phyloP scores from a whole-genome alignment of 139 green algal genomes.

The Astrephomene gubernaculifera region DNA sequence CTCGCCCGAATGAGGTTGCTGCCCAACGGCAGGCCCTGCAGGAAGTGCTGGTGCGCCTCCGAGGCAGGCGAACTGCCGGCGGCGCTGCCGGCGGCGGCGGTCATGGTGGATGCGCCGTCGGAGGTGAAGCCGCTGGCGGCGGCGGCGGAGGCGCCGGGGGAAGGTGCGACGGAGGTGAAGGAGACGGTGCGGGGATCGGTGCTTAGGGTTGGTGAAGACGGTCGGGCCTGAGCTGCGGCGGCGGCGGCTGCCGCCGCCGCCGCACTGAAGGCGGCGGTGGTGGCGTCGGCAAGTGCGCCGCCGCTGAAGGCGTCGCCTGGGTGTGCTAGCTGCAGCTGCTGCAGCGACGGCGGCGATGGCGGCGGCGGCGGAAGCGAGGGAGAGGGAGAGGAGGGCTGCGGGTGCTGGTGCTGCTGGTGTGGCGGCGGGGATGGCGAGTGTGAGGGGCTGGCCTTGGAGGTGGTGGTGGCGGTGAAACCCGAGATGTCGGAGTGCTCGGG shows the following conservation, averaged over 20 bases:
- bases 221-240: too few relatives aligned
- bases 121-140: not conserved
- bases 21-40: conserved; percentile 4
- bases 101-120: too few relatives aligned
- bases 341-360: not conserved
- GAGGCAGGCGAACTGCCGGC: not conserved
- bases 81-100: not conserved
- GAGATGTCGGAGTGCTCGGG: too few relatives aligned
- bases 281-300: not conserved
- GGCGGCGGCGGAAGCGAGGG: not conserved
- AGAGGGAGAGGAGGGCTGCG: not conserved
- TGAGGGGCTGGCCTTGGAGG: too few relatives aligned
- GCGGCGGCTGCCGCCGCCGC: not conserved
- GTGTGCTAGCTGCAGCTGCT: not conserved
- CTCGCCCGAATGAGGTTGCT: not conserved
- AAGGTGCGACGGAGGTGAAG: too few relatives aligned
- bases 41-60: not conserved
- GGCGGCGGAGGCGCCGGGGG: not conserved
- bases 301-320: conserved; percentile 31
- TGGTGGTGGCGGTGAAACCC: too few relatives aligned
- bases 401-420: too few relatives aligned
- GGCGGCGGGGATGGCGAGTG: too few relatives aligned
- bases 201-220: not conserved
- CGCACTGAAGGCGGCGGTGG: not conserved
- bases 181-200: not conserved